These are phyloP conservation scores for Saksenaea oblongispora DNA, from an alignment of 371 early-diverging fungal species.

Conservation along the genomic window DNA sequence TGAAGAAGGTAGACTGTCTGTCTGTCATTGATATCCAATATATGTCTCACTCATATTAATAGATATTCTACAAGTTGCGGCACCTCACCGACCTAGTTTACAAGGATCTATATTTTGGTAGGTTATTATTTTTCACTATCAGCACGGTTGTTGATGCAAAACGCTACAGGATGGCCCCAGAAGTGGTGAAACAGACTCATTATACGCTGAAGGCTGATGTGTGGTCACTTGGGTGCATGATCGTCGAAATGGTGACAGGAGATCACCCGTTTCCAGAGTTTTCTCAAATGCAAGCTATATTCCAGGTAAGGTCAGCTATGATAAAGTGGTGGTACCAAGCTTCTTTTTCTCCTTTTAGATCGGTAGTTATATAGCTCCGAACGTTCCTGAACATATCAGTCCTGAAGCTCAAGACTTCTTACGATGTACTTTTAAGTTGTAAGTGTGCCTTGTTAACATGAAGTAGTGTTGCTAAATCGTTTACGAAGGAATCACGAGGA, in stretches of 20 bases:
- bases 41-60: background rate
- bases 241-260: slow-evolving; percentile 96
- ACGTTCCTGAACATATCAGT: slow-evolving; percentile 74
- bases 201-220: slow-evolving; percentile 87
- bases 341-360: slow-evolving; percentile 45
- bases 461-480: background rate
- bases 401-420: slow-evolving; percentile 79
- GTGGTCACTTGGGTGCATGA: slow-evolving; percentile 91
- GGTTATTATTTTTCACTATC: background rate
- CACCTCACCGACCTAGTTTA: slow-evolving; percentile 70
- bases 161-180: slow-evolving; percentile 83
- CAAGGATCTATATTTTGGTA: slow-evolving; percentile 86
- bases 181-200: slow-evolving; percentile 82
- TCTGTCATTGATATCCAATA: background rate
- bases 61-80: slow-evolving; percentile 31
- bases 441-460: slow-evolving; percentile 24
- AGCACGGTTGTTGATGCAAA: background rate
- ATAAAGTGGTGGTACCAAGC: background rate
- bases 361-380: slow-evolving; percentile 80
- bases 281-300: slow-evolving; percentile 92
- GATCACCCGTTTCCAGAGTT: slow-evolving; percentile 93
- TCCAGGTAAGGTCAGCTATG: slow-evolving; percentile 49
- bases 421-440: slow-evolving; percentile 73
- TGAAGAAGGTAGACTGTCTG: slow-evolving; percentile 60
- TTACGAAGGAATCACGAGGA: slow-evolving; percentile 55